Evolutionary conservation across 148 eudicot genomes (phyloP).

Genomic region (Agrostemma githago): DNA sequence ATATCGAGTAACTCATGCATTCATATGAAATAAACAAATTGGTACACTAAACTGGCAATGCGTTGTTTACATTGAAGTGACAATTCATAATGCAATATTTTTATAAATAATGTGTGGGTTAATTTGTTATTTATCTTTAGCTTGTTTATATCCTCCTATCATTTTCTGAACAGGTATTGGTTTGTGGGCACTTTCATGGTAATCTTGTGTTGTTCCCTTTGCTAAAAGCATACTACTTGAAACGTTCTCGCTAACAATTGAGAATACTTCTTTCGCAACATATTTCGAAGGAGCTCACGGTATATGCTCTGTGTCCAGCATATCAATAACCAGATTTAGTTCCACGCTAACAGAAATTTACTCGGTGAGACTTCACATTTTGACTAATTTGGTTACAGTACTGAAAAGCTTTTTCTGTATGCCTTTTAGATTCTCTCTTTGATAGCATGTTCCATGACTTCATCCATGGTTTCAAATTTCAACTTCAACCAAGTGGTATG

Average conservation of each 20-base stretch:
- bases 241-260: constrained; percentile 31
- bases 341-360: constrained; percentile 49
- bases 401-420: neutral
- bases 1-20: neutral
- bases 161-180: constrained; percentile 49
- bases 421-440: neutral
- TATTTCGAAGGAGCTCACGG: constrained; percentile 99
- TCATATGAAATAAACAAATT: neutral
- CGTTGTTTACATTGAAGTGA: neutral
- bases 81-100: no score
- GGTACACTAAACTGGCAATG: neutral
- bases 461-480: neutral
- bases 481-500: neutral
- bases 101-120: no score
- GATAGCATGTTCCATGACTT: neutral
- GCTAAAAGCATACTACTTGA: constrained; percentile 35
- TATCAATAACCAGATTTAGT: constrained; percentile 44
- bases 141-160: neutral
- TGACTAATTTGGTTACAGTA: neutral
- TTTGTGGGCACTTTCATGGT: constrained; percentile 95
- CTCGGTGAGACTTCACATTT: constrained; percentile 52
- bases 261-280: constrained; percentile 41
- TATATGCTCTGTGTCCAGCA: constrained; percentile 82
- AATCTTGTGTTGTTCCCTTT: constrained; percentile 75
- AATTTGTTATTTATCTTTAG: no score